Conservation (phyloP, 2,329 filamentous ascomycete genomes). For the Fusarium brachygibbosum region DNA sequence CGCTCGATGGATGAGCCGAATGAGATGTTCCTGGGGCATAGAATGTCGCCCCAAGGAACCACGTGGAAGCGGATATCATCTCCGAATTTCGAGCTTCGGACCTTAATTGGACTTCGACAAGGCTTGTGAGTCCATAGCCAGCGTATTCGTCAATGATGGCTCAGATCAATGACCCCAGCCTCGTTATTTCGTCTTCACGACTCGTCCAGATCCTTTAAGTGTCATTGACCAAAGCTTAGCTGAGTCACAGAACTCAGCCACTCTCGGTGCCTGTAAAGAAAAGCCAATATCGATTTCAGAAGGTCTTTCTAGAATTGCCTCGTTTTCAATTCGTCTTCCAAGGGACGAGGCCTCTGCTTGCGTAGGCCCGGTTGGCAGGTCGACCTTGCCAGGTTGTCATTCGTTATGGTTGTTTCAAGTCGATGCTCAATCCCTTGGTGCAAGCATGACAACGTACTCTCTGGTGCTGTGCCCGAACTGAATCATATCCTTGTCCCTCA, state of each 20-base stretch:
- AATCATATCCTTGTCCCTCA: conserved; percentile 89
- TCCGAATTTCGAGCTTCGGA: neutral
- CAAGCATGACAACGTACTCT: conserved; percentile 96
- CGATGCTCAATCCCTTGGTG: conserved; percentile 59
- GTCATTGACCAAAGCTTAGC: conserved; percentile 1
- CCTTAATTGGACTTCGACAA: neutral
- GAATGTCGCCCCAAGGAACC: neutral
- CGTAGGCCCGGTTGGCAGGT: neutral
- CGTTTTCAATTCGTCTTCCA: neutral
- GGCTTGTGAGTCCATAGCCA: neutral
- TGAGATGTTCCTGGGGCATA: neutral
- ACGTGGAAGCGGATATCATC: neutral
- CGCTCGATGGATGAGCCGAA: neutral
- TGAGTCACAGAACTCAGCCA: conserved; percentile 20
- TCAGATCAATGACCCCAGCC: neutral
- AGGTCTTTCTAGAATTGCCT: neutral
- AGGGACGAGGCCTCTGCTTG: neutral
- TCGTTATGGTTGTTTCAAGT: neutral
- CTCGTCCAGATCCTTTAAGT: neutral
- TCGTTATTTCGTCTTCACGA: neutral
- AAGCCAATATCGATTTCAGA: neutral
- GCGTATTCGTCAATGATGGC: neutral
- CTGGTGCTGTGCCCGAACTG: conserved; percentile 88
- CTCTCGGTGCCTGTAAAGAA: conserved; percentile 1
- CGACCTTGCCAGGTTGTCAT: neutral